Evolutionary conservation across 345 rosid species (phyloP), one percentile per base, ranked within the genome.

Genomic region (Alliaria petiolata): DNA sequence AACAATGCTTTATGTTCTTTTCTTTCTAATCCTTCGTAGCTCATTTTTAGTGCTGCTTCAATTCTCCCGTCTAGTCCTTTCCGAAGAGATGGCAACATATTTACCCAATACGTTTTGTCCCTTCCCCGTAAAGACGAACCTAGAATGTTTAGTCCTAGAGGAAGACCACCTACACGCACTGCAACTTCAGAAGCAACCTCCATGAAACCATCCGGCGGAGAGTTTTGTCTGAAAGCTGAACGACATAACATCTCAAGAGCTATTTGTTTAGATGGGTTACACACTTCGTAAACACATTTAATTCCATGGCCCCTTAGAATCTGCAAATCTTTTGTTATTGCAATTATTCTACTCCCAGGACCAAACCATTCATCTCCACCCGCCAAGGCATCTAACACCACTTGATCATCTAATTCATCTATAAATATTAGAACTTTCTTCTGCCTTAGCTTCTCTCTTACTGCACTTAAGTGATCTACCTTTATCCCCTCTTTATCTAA

Each of bases 381-480:
- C 4, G 73, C 83, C 6, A 90, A 42, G 6, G 79, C 85, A 11
- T 82, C 31, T 16, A 91, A 71, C 64, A 86, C 86, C 12, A 22
- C 47, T n/a, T 17, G 45, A 28, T 88, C 62, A 42, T 81, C 82
- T 13, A 88, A 82, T 72, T 91, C 91, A 54, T 90, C 92, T 0
- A 88, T 67, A 46, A 88, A 80, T 10, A 85, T 38, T 1, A 85
- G 69, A 60, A 84, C 85, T 30, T 43, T 75, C 17, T 30, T 44
- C 2, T 68, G 73, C 1, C 7, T 28, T 14, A 72, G 33, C 17
- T 45, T 33, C 4, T 20, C 66, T 45, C 16, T 20, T 15, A 57
- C 11, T 0, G 72, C 58, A 47, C 58, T 50, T 39, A 66, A 46
- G 15, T 42, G 53, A 3, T 36, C 26, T 34, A 26, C 11, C 38